Evolutionary conservation across 306 rosid genomes (phyloP).

Genomic region (Neltuma alba): DNA sequence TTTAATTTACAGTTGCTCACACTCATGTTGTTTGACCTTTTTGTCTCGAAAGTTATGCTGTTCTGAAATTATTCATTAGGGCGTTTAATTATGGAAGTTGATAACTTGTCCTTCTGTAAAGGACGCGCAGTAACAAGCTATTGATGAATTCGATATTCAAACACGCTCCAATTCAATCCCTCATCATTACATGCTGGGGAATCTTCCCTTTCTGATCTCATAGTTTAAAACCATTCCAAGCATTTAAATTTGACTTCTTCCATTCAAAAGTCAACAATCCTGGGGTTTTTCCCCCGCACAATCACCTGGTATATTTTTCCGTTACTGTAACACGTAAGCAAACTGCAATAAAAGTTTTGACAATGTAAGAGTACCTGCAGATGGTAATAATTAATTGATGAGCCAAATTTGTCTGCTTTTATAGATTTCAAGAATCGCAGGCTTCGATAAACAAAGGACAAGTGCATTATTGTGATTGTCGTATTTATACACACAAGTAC

Average conservation of each 20-base stretch:
- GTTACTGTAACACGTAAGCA: background rate
- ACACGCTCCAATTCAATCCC: conserved; percentile 28
- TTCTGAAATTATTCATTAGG: conserved; percentile 28
- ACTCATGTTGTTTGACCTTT: conserved; percentile 27
- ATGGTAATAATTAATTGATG: conserved; percentile 44
- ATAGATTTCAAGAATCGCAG: conserved; percentile 38
- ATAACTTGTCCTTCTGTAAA: conserved; percentile 30
- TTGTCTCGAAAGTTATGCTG: conserved; percentile 30
- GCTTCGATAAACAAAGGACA: conserved; percentile 30
- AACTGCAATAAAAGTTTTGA: conserved; percentile 18
- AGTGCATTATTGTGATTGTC: conserved; percentile 48
- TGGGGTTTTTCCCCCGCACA: background rate
- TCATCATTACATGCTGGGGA: conserved; percentile 10
- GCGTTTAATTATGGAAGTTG: conserved; percentile 12
- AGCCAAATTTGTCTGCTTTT: conserved; percentile 41
- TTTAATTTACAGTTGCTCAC: conserved; percentile 25
- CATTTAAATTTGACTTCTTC: background rate
- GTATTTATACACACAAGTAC: conserved; percentile 30
- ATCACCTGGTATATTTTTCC: background rate
- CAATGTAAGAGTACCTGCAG: conserved; percentile 12
- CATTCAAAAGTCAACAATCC: background rate
- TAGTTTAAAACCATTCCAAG: background rate
- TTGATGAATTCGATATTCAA: conserved; percentile 9
- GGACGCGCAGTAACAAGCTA: conserved; percentile 26
- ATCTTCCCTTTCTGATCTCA: conserved; percentile 33